Conservation (phyloP, 2,329 filamentous ascomycete species). For the Colletotrichum liriopes region DNA sequence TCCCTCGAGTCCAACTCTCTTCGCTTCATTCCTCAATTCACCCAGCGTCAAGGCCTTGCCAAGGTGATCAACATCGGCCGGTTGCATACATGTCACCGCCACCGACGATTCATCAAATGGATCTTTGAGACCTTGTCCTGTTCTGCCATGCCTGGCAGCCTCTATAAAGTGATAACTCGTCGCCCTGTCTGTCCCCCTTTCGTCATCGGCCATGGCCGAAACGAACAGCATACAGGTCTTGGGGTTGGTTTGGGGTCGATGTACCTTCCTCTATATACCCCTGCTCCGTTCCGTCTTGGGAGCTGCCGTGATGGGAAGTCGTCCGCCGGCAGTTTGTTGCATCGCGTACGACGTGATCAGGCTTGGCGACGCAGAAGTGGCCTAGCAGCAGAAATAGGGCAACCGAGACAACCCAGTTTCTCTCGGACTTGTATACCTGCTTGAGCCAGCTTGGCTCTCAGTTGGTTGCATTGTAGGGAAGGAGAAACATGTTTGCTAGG, state of each 20-base stretch:
- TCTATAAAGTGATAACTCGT: neutral
- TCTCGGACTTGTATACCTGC: neutral
- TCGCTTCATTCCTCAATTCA: neutral
- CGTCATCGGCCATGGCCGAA: neutral
- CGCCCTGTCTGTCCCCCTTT: neutral
- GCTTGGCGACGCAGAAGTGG: conserved; percentile 24
- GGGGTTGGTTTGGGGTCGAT: neutral
- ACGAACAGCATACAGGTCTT: neutral
- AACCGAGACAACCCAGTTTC: conserved; percentile 1
- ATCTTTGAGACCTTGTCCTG: neutral
- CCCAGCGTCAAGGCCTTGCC: neutral
- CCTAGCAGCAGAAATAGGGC: neutral
- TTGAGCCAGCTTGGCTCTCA: neutral
- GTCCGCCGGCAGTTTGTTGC: conserved; percentile 41
- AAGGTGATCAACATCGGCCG: conserved; percentile 35
- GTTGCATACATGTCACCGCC: neutral
- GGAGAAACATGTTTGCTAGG: neutral
- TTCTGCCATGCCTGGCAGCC: neutral
- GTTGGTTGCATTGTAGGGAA: neutral
- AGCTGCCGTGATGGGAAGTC: conserved; percentile 41
- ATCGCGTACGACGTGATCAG: conserved; percentile 37
- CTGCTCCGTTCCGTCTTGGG: conserved; percentile 27
- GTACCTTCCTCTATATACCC: conserved; percentile 20
- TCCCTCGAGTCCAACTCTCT: neutral
- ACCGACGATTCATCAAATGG: neutral